phyloP scores from a whole-genome alignment of 1,284 basidiomycete species.

The Tetrapyrgos nigripes region DNA sequence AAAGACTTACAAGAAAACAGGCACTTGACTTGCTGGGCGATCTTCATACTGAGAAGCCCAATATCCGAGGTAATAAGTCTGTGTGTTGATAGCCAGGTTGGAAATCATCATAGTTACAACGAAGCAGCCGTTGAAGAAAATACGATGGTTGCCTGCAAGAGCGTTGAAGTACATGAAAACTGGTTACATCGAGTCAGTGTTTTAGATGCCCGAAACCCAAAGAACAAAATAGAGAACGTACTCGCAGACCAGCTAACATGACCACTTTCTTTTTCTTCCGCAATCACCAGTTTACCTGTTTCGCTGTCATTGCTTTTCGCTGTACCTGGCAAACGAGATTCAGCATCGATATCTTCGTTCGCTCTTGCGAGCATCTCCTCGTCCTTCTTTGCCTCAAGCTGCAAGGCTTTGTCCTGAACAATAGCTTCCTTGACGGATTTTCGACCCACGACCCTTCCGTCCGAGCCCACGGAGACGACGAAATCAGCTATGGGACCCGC shows the following conservation, averaged over 20 bases:
- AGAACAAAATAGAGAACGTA: slow-evolving; percentile 20
- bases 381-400: slow-evolving; percentile 39
- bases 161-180: slow-evolving; percentile 19
- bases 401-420: slow-evolving; percentile 38
- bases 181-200: slow-evolving; percentile 25
- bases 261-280: slow-evolving; percentile 69
- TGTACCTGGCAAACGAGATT: slow-evolving; percentile 30
- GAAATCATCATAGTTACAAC: slow-evolving; percentile 25
- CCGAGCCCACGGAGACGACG: slow-evolving; percentile 54
- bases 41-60: slow-evolving; percentile 52
- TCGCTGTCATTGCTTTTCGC: slow-evolving; percentile 1
- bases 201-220: not conserved
- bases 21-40: slow-evolving; percentile 26
- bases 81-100: slow-evolving; percentile 31
- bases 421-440: slow-evolving; percentile 46
- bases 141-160: slow-evolving; percentile 46
- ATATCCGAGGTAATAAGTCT: slow-evolving; percentile 53
- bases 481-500: slow-evolving; percentile 60
- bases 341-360: slow-evolving; percentile 44
- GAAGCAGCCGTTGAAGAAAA: slow-evolving; percentile 45
- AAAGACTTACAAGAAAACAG: slow-evolving; percentile 31
- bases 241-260: slow-evolving; percentile 54
- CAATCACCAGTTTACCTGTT: slow-evolving; percentile 59
- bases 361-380: slow-evolving; percentile 38
- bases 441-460: slow-evolving; percentile 49